phyloP scores from a whole-genome alignment of 257 asterid genomes.

The Nicotiana otophora region DNA sequence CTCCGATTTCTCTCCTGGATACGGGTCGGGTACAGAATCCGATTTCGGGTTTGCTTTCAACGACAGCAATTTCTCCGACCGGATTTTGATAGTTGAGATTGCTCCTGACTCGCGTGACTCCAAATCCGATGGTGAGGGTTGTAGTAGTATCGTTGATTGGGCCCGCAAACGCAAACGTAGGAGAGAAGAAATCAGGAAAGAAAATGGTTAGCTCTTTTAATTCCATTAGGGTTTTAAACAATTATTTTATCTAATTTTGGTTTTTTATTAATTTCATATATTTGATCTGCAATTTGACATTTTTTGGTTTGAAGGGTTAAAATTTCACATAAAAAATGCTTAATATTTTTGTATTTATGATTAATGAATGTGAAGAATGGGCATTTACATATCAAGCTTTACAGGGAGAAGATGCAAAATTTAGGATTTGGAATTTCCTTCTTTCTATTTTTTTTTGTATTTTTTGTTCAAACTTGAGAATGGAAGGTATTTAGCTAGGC shows the following conservation, averaged over 20 bases:
- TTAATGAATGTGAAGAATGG: neutral
- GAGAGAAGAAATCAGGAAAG: slow-evolving; percentile 53
- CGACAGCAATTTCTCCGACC: slow-evolving; percentile 71
- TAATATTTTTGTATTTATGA: neutral
- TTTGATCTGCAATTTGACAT: neutral
- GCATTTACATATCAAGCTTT: neutral
- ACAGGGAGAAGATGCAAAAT: neutral
- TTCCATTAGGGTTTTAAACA: neutral
- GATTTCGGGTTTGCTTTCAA: slow-evolving; percentile 70
- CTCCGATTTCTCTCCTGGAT: slow-evolving; percentile 23
- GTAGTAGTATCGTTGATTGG: slow-evolving; percentile 42
- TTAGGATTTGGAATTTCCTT: neutral
- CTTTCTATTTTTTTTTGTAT: neutral
- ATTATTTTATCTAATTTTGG: neutral
- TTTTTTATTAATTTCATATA: neutral
- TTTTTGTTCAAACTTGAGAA: too few species aligned
- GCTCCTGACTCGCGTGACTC: slow-evolving; percentile 39
- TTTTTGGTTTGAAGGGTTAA: neutral
- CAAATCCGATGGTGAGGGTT: slow-evolving; percentile 38
- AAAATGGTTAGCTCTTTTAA: slow-evolving; percentile 30
- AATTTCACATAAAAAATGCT: neutral
- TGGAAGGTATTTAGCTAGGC: too few species aligned
- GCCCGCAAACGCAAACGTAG: slow-evolving; percentile 78
- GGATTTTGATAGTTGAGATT: slow-evolving; percentile 64
- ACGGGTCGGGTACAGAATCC: slow-evolving; percentile 21